phyloP scores from a whole-genome alignment of 129 eudicot species.

The Erigeron canadensis region DNA sequence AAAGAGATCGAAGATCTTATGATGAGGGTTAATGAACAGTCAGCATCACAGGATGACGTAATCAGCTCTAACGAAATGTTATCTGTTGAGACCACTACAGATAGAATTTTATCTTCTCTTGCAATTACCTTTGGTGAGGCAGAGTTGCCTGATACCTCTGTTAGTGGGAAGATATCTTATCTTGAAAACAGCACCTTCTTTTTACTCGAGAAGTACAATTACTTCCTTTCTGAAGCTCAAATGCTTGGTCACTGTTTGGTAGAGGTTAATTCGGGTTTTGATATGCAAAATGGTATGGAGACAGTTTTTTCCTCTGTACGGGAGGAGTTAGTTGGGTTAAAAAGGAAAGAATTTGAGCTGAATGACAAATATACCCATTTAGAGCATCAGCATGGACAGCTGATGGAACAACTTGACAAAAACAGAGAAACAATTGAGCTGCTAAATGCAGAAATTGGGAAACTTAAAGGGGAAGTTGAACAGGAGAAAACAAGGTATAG shows the following conservation, averaged over 20 bases:
- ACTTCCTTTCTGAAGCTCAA: constrained; percentile 55
- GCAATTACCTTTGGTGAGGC: constrained; percentile 39
- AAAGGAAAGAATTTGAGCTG: constrained; percentile 58
- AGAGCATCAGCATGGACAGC: constrained; percentile 54
- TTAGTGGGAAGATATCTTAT: constrained; percentile 54
- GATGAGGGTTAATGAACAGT: constrained; percentile 43
- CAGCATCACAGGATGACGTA: constrained; percentile 39
- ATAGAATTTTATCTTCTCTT: constrained; percentile 56
- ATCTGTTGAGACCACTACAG: constrained; percentile 42
- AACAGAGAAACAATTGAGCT: constrained; percentile 45
- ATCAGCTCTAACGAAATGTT: constrained; percentile 27
- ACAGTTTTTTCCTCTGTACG: constrained; percentile 45
- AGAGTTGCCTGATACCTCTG: constrained; percentile 47
- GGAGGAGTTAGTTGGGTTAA: constrained; percentile 51
- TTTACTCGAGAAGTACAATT: constrained; percentile 63
- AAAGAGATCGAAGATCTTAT: constrained; percentile 62
- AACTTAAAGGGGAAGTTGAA: constrained; percentile 69
- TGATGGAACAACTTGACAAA: constrained; percentile 61
- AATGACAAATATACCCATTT: constrained; percentile 45
- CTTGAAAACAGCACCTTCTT: constrained; percentile 51
- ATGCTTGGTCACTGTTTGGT: constrained; percentile 57
- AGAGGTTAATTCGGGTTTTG: constrained; percentile 48
- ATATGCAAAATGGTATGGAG: constrained; percentile 50
- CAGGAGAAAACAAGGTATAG: constrained; percentile 71
- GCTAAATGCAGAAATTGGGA: constrained; percentile 52